phyloP scores from a whole-genome alignment of 331 rosid genomes.

The Malus hybrid region DNA sequence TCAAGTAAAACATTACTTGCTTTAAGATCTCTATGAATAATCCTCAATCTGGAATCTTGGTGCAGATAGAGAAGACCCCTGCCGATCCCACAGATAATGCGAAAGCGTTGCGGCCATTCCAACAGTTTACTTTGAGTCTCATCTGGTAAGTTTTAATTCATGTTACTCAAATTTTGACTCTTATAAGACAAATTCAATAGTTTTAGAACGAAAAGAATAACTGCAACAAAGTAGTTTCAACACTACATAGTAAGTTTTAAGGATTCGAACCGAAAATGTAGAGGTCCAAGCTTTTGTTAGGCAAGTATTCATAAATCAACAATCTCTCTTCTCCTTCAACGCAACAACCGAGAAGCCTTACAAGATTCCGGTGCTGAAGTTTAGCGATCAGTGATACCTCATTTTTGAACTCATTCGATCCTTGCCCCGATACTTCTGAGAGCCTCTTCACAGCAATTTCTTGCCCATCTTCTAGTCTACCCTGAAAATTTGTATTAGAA shows the following conservation, averaged over 20 bases:
- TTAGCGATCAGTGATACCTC: conserved; percentile 30
- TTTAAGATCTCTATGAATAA: conserved; percentile 32
- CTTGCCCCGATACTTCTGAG: conserved; percentile 30
- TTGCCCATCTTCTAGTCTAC: conserved; percentile 27
- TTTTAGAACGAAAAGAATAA: not conserved
- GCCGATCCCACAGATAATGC: conserved; percentile 21
- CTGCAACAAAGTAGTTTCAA: not conserved
- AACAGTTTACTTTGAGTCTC: not conserved
- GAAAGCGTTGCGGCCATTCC: conserved; percentile 27
- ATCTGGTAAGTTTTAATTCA: conserved; percentile 7
- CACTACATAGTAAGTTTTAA: not conserved
- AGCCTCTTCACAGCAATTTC: conserved; percentile 49
- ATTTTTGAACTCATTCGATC: conserved; percentile 29
- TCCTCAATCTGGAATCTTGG: conserved; percentile 36
- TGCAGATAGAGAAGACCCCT: conserved; percentile 39
- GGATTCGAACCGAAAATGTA: conserved; percentile 26
- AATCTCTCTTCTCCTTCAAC: conserved; percentile 13
- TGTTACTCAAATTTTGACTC: not conserved
- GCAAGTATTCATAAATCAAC: conserved; percentile 41
- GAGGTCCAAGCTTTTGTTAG: conserved; percentile 34
- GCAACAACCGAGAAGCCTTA: conserved; percentile 28
- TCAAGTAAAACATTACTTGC: conserved; percentile 40
- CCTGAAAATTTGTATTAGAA: conserved; percentile 8
- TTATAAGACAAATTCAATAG: not conserved
- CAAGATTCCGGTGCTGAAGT: conserved; percentile 43